A percentile compares a stretch with the other conserved stretches of the same genome.
Evolutionary conservation across 1,284 basidiomycete genomes (phyloP).

Genomic region (Apiotrichum gracile): DNA sequence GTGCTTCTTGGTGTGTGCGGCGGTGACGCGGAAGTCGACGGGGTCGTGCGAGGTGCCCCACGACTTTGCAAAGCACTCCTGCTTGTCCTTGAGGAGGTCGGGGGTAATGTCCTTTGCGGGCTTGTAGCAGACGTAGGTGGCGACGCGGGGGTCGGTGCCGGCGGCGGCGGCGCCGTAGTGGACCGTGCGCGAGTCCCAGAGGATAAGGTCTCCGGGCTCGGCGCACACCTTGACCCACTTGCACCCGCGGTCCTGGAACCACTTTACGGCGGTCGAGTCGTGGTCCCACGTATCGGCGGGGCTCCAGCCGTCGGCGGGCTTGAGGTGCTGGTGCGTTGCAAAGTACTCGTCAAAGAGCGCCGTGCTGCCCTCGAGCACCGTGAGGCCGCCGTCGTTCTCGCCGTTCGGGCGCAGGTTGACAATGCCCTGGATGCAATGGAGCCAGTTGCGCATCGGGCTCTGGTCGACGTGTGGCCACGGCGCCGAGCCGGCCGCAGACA

Average conservation of each 20-base stretch:
- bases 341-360: constrained; percentile 42
- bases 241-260: constrained; percentile 40
- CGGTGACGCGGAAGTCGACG: constrained; percentile 28
- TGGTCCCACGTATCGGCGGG: constrained; percentile 37
- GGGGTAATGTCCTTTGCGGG: constrained; percentile 26
- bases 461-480: constrained; percentile 48
- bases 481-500: constrained; percentile 13
- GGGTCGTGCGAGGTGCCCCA: constrained; percentile 35
- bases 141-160: constrained; percentile 31
- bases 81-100: constrained; percentile 20
- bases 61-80: constrained; percentile 20
- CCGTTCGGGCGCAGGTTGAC: constrained; percentile 45
- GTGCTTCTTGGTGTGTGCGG: constrained; percentile 7
- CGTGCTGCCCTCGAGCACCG: constrained; percentile 42
- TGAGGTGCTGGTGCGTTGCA: constrained; percentile 30
- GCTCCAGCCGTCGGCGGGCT: constrained; percentile 39
- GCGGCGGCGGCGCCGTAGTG: constrained; percentile 35
- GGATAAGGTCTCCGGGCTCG: constrained; percentile 32
- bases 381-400: constrained; percentile 46
- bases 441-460: constrained; percentile 35
- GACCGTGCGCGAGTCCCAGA: constrained; percentile 30
- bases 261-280: constrained; percentile 26
- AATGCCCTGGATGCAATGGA: constrained; percentile 48
- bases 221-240: constrained; percentile 34
- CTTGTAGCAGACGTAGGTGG: constrained; percentile 43